A percentile compares a stretch with the other conserved stretches of the same genome.
Conservation (phyloP, 495 filamentous ascomycete genomes). For the Pyrenopolyporus hunteri region DNA sequence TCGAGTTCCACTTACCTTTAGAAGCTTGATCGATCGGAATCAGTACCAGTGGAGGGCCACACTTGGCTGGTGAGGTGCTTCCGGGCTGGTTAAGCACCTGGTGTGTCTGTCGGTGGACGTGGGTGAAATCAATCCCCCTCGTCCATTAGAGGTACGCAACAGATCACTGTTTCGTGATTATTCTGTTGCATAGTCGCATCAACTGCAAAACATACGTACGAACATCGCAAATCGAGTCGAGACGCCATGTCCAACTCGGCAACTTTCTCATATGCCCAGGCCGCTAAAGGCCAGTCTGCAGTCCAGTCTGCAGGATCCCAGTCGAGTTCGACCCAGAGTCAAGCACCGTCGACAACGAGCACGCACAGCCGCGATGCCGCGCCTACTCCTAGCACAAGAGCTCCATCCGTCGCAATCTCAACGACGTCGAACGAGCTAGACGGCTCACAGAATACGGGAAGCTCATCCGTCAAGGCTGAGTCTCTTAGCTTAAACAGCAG, state of each 20-base stretch:
- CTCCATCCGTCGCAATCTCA: constrained; percentile 53
- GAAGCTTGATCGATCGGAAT: constrained; percentile 25
- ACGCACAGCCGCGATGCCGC: constrained; percentile 75
- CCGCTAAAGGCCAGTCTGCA: constrained; percentile 72
- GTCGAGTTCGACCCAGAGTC: constrained; percentile 69
- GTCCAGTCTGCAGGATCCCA: constrained; percentile 52
- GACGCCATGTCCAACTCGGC: constrained; percentile 50
- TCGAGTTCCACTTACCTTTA: constrained; percentile 14
- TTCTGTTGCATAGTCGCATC: constrained; percentile 21
- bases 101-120: constrained; percentile 41
- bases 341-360: constrained; percentile 68
- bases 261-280: constrained; percentile 92
- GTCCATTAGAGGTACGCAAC: constrained; percentile 38
- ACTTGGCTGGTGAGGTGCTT: constrained; percentile 31
- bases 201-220: constrained; percentile 26
- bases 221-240: constrained; percentile 23
- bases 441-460: constrained; percentile 38
- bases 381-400: constrained; percentile 42
- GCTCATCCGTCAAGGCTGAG: constrained; percentile 41
- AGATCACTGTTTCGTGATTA: constrained; percentile 24
- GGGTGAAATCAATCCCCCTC: constrained; percentile 33
- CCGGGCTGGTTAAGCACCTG: constrained; percentile 35
- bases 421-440: constrained; percentile 66
- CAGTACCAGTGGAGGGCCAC: constrained; percentile 22
- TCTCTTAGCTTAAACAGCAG: constrained; percentile 16